phyloP scores from a whole-genome alignment of 2,329 filamentous ascomycete species.

The Colletotrichum spinosum region DNA sequence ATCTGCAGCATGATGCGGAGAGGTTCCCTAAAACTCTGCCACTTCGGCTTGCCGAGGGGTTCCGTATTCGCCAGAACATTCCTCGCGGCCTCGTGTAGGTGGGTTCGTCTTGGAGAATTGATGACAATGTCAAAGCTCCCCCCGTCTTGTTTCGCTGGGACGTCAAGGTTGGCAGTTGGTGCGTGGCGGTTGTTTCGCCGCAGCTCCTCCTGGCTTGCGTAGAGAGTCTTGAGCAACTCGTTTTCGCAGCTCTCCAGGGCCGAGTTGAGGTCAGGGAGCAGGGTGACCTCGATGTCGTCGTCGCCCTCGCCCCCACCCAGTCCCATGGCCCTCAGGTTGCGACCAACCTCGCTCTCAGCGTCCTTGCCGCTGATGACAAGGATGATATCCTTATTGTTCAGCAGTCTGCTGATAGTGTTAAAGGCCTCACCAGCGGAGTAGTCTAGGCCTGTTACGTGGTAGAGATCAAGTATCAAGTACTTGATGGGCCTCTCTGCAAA shows the following conservation, averaged over 20 bases:
- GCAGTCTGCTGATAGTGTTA: conserved; percentile 87
- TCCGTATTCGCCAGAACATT: conserved; percentile 78
- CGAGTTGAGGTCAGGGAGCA: conserved; percentile 92
- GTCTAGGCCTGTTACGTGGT: conserved; percentile 90
- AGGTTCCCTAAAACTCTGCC: conserved; percentile 90
- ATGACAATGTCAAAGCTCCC: conserved; percentile 61
- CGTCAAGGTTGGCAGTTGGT: conserved; percentile 59
- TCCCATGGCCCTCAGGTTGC: conserved; percentile 84
- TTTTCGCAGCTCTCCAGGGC: conserved; percentile 96
- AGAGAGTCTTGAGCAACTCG: conserved; percentile 85
- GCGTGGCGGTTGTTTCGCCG: conserved; percentile 56
- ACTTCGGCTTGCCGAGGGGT: conserved; percentile 71
- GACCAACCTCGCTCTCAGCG: conserved; percentile 79
- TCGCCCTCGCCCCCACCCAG: conserved; percentile 79
- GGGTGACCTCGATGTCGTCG: conserved; percentile 77
- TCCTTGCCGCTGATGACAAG: conserved; percentile 88
- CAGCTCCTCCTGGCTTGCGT: conserved; percentile 74
- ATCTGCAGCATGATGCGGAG: conserved; percentile 92
- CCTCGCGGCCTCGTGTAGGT: conserved; percentile 82
- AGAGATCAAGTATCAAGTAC: conserved; percentile 89
- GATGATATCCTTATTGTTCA: conserved; percentile 81
- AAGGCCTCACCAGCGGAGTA: conserved; percentile 98
- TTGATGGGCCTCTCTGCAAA: conserved; percentile 85
- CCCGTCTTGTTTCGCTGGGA: conserved; percentile 54
- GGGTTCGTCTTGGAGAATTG: conserved; percentile 83